phyloP scores from a whole-genome alignment of 176 grass and related monocot species.

The Musa troglodytarum region DNA sequence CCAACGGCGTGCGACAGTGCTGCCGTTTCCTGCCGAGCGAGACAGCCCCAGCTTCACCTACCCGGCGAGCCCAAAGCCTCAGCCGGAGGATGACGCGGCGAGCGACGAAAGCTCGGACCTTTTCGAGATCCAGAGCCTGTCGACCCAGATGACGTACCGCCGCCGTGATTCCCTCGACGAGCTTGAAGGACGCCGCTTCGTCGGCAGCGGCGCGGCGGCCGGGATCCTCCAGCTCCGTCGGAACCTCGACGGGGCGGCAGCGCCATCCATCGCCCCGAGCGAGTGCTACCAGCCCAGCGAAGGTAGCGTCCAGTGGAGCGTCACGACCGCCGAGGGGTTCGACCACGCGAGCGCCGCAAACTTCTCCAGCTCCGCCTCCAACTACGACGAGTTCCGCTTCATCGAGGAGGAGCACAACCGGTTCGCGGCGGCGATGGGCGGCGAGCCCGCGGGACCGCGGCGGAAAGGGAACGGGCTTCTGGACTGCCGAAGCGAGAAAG shows the following conservation, averaged over 20 bases:
- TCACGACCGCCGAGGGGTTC: conserved; percentile 47
- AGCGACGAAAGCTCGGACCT: conserved; percentile 71
- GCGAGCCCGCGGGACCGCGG: conserved; percentile 2
- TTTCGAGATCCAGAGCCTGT: conserved; percentile 71
- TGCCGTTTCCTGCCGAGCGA: background rate
- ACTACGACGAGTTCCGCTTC: conserved; percentile 46
- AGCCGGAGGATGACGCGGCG: conserved; percentile 37
- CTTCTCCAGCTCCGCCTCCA: conserved; percentile 65
- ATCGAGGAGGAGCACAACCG: conserved; percentile 22
- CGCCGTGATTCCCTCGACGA: conserved; percentile 37
- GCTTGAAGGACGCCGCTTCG: conserved; percentile 18
- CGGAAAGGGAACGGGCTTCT: conserved; percentile 22
- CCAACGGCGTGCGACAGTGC: background rate
- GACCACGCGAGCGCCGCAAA: conserved; percentile 40
- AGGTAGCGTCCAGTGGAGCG: conserved; percentile 73
- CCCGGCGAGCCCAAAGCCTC: conserved; percentile 12
- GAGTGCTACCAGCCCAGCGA: conserved; percentile 71
- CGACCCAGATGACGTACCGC: conserved; percentile 34
- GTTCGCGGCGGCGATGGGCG: conserved; percentile 38
- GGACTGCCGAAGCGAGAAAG: conserved; percentile 70
- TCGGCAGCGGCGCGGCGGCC: background rate
- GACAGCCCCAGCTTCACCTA: conserved; percentile 3
- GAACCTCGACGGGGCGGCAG: conserved; percentile 9
- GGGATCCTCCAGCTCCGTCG: conserved; percentile 2
- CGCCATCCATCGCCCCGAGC: conserved; percentile 31